These are phyloP conservation scores for Nicotiana sylvestris DNA, from an alignment of 257 asterid genomes.

Conservation along the genomic window DNA sequence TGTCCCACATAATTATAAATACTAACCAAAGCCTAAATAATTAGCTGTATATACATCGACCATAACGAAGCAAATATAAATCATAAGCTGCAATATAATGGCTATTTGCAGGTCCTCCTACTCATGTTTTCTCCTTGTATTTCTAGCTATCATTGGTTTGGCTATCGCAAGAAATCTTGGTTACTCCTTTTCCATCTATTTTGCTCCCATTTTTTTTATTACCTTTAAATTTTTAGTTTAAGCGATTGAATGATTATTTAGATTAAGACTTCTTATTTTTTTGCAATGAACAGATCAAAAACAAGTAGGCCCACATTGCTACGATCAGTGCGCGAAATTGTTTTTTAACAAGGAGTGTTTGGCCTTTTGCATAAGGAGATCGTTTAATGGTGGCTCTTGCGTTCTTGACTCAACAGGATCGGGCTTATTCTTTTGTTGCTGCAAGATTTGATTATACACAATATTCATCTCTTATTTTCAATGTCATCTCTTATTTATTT, in stretches of 20 bases:
- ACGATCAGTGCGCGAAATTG: background rate
- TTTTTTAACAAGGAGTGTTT: background rate
- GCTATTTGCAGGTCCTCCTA: background rate
- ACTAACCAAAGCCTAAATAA: background rate
- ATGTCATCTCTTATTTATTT: background rate
- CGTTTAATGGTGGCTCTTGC: constrained; percentile 1
- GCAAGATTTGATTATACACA: background rate
- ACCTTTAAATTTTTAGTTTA: too few species aligned
- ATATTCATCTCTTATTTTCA: background rate
- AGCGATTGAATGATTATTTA: too few species aligned
- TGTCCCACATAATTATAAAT: background rate
- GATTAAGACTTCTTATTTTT: too few species aligned
- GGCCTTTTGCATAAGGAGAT: background rate
- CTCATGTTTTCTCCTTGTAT: constrained; percentile 5
- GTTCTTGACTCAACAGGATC: background rate
- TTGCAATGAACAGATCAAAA: background rate
- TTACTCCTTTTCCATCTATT: background rate
- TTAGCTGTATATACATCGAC: too few species aligned
- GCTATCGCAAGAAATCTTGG: background rate
- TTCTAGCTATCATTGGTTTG: background rate
- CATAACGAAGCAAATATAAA: background rate
- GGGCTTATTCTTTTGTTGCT: constrained; percentile 12
- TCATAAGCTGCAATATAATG: background rate
- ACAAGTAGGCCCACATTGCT: background rate
- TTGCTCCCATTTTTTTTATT: background rate